Conservation (phyloP, 768 basidiomycete species). For the Suillus variegatus region DNA sequence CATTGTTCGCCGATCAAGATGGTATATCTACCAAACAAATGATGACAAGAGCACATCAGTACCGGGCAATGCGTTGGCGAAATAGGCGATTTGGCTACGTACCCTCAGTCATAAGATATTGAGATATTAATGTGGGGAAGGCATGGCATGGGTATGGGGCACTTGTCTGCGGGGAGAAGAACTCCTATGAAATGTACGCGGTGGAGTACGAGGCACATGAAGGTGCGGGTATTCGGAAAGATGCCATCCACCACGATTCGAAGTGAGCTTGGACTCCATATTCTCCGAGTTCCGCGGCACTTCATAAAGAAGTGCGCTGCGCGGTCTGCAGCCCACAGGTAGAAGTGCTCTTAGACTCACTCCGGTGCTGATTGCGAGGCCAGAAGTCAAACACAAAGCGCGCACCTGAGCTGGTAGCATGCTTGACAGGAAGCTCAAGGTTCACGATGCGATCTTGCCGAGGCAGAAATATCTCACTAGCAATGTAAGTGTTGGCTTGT, state of each 20-base stretch:
- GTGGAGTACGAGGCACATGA: neutral
- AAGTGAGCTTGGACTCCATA: slow-evolving; percentile 25
- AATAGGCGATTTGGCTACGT: neutral
- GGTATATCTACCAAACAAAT: neutral
- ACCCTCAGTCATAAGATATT: no score
- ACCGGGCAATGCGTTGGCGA: neutral
- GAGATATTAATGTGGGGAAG: neutral
- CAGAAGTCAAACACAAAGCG: neutral
- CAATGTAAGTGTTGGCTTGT: slow-evolving; percentile 36
- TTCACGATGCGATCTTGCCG: neutral
- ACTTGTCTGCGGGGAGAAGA: slow-evolving; percentile 1
- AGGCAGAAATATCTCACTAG: slow-evolving; percentile 33
- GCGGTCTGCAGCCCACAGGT: slow-evolving; percentile 19
- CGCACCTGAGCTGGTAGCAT: neutral
- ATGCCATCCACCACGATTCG: neutral
- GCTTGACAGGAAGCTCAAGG: slow-evolving; percentile 25
- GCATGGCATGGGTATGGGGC: neutral
- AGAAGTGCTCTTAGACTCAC: slow-evolving; percentile 21
- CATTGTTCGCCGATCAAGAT: neutral
- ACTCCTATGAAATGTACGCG: no score
- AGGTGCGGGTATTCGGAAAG: neutral
- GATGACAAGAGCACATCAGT: neutral
- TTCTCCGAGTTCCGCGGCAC: slow-evolving; percentile 32
- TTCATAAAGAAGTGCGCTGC: slow-evolving; percentile 28
- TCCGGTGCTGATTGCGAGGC: neutral